phyloP scores from a whole-genome alignment of 2,329 filamentous ascomycete species.

The Leptographium galeiforme region DNA sequence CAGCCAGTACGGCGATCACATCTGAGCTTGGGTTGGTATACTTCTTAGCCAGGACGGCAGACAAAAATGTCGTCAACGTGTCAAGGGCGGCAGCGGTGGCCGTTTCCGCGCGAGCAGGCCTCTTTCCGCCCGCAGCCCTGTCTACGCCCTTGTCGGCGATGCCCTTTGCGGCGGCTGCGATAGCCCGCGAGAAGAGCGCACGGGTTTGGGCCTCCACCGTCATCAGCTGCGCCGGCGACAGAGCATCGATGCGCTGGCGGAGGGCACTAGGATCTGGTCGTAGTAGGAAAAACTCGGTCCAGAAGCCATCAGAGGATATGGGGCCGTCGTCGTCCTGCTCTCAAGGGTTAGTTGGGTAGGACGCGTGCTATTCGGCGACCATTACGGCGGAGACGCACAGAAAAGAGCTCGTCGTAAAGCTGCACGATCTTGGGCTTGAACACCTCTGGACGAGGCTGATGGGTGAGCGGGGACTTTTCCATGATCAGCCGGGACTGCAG shows the following conservation, averaged over 20 bases:
- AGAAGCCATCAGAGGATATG: slow-evolving; percentile 73
- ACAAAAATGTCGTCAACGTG: slow-evolving; percentile 83
- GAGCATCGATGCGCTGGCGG: slow-evolving; percentile 51
- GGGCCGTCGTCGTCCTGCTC: slow-evolving; percentile 39
- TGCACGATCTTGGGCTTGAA: slow-evolving; percentile 91
- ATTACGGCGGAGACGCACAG: not conserved
- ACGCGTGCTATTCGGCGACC: not conserved
- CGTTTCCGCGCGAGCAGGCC: not conserved
- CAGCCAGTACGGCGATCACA: slow-evolving; percentile 79
- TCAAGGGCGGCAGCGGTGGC: slow-evolving; percentile 22
- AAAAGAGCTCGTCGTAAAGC: slow-evolving; percentile 74
- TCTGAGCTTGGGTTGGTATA: slow-evolving; percentile 94
- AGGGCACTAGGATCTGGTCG: slow-evolving; percentile 62
- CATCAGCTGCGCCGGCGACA: slow-evolving; percentile 63
- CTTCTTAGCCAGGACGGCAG: slow-evolving; percentile 69
- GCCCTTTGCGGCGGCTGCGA: slow-evolving; percentile 31
- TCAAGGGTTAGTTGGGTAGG: not conserved
- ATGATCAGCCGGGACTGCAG: not conserved
- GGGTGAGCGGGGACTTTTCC: slow-evolving; percentile 72
- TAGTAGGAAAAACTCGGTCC: slow-evolving; percentile 89
- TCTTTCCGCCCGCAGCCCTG: not conserved
- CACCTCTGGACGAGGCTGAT: slow-evolving; percentile 75
- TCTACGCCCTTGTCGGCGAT: not conserved
- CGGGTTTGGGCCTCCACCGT: slow-evolving; percentile 64
- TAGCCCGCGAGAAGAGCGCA: slow-evolving; percentile 63